Conservation (phyloP, 352 stramenopile species). For the Elongisporangium anandrum region DNA sequence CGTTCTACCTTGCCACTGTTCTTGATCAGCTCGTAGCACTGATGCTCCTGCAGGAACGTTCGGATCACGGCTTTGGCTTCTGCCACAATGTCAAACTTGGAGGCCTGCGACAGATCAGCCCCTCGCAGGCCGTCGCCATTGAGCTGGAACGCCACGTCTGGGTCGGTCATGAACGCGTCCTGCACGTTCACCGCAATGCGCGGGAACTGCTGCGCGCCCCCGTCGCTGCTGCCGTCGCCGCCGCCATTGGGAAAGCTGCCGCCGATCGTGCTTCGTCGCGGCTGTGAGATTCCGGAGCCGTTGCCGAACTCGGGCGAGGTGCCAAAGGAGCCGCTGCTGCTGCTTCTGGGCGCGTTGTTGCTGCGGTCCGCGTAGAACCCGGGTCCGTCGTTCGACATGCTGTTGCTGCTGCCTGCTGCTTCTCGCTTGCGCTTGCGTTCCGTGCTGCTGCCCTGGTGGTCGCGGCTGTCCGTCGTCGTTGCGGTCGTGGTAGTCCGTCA, state of each 20-base stretch:
- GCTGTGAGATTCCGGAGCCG: not conserved
- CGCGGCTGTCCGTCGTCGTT: not conserved
- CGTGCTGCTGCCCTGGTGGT: not conserved
- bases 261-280: not conserved
- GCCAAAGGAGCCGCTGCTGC: constrained; percentile 7
- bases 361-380: not conserved
- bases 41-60: constrained; percentile 85
- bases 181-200: constrained; percentile 25
- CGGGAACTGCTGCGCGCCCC: constrained; percentile 8
- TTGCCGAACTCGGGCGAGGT: not conserved
- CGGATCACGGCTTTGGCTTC: constrained; percentile 82
- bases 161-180: constrained; percentile 34
- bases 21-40: constrained; percentile 96
- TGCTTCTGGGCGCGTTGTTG: constrained; percentile 2
- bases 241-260: not conserved
- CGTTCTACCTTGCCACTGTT: constrained; percentile 88
- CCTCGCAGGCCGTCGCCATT: constrained; percentile 19
- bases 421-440: not conserved
- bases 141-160: constrained; percentile 18
- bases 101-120: constrained; percentile 39
- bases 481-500: not conserved
- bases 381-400: not conserved
- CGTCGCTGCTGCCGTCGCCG: not conserved
- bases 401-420: not conserved
- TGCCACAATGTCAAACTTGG: constrained; percentile 62